phyloP scores from a whole-genome alignment of 2,329 filamentous ascomycete species.

The Parastagonospora nodorum region DNA sequence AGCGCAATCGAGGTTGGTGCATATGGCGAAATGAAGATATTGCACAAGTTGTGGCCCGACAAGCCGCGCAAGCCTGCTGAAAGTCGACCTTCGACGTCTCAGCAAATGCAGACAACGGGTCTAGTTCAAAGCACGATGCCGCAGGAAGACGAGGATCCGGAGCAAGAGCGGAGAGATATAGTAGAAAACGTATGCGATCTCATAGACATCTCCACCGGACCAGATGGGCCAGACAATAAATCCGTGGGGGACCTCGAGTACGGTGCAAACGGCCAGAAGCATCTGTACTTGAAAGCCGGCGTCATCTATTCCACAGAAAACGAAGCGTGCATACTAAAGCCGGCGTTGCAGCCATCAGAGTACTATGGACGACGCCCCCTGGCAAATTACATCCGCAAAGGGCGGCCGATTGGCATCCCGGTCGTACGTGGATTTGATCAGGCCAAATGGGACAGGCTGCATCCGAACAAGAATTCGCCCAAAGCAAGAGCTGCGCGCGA shows the following conservation, averaged over 20 bases:
- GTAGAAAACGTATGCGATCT: constrained; percentile 53
- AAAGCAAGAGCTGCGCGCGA: constrained; percentile 50
- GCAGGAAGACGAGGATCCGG: constrained; percentile 46
- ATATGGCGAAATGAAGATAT: constrained; percentile 87
- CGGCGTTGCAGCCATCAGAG: constrained; percentile 80
- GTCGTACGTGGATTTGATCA: constrained; percentile 91
- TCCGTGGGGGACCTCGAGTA: constrained; percentile 50
- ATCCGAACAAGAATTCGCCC: constrained; percentile 58
- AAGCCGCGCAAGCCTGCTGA: constrained; percentile 59
- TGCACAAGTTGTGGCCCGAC: constrained; percentile 80
- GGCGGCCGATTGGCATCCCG: constrained; percentile 78
- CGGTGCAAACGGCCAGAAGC: constrained; percentile 55
- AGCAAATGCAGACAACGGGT: constrained; percentile 32
- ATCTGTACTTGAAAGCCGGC: constrained; percentile 73
- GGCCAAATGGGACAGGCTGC: constrained; percentile 73
- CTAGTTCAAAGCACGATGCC: constrained; percentile 41
- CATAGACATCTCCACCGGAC: constrained; percentile 54
- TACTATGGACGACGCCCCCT: constrained; percentile 84
- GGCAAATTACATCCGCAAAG: constrained; percentile 79
- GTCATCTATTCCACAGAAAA: constrained; percentile 82
- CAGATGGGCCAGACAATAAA: constrained; percentile 54
- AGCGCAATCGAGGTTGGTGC: constrained; percentile 91
- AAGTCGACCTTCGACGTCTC: constrained; percentile 50
- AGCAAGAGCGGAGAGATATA: constrained; percentile 50
- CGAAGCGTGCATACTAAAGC: constrained; percentile 84